Evolutionary conservation across 2,329 filamentous ascomycete genomes (phyloP), one percentile per base, ranked within the genome.

Genomic region (Colletotrichum euphorbiae): DNA sequence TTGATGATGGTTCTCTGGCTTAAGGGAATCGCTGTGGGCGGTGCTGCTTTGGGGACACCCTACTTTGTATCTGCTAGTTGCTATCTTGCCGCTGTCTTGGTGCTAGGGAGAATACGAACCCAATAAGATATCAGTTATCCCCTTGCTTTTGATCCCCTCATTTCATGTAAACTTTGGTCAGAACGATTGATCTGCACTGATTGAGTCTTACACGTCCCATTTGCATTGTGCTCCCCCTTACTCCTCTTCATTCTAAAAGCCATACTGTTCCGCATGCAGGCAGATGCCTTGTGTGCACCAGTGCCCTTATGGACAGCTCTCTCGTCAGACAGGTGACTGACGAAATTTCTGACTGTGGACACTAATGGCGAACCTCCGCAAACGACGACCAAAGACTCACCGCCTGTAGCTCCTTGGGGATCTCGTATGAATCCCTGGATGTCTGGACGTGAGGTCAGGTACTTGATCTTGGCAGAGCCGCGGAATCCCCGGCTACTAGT

Each of bases 221-320:
- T 15, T 45, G 15, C 24, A 28, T 28, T 45, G 2, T n/a, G 5
- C 8, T 38, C n/a, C 4, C 4, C 8, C 4, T 38, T 19, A 4
- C 13, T 6, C 7, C n/a, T 45, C 9, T 38, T 12, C 36, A 38
- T 13, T 38, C 36, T 38, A 87, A 69, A 86, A 87, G 28, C 81
- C 82, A 75, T 89, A 90, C 74, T 90, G 87, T 71, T 90, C 88
- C 1, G 86, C 86, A 73, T 88, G 83, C 62, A 90, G 73, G 73
- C 85, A 83, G 42, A 90, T 89, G 0, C 88, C 88, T 73, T 90
- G 88, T 90, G 88, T 0, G 88, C 87, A 1, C 86, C 87, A 0
- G 87, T 89, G 8, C 88, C 88, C 75, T 90, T 90, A 73, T 90
- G 88, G 21, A 90, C 87, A 0, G 85, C 88, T 48, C 88, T 78